phyloP scores from a whole-genome alignment of 73 alveolate genomes.

The Stentor coeruleus region DNA sequence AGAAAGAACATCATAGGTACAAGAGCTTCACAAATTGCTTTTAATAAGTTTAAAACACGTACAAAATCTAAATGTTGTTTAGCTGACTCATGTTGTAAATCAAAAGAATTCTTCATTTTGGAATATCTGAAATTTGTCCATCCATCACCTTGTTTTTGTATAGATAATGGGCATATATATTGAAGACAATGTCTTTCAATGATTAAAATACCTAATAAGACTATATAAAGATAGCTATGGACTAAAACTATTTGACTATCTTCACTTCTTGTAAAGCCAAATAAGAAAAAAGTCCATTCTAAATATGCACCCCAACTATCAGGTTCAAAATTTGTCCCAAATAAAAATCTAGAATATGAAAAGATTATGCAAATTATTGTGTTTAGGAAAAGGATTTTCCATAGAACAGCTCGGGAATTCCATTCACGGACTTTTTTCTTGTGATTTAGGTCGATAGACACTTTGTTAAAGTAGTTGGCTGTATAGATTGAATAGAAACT shows the following conservation, averaged over 20 bases:
- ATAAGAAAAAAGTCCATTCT: not conserved
- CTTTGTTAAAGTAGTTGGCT: not conserved
- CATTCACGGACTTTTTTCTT: not conserved
- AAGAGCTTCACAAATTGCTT: not conserved
- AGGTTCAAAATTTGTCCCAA: no score
- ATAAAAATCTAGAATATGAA: no score
- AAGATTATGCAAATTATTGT: not conserved
- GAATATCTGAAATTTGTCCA: no score
- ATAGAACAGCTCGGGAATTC: not conserved
- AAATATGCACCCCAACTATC: not conserved
- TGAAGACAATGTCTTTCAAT: slow-evolving; percentile 14
- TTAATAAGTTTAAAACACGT: not conserved
- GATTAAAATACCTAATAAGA: not conserved
- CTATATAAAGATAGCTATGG: not conserved
- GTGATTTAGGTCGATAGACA: not conserved
- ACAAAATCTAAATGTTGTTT: not conserved
- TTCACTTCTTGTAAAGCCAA: not conserved
- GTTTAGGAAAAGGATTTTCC: not conserved
- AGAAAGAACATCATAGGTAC: not conserved
- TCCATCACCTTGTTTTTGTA: not conserved
- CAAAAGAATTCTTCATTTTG: no score
- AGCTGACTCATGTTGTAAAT: no score
- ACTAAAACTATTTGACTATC: not conserved
- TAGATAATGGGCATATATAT: not conserved
- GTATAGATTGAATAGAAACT: not conserved